Base-by-base conservation (phyloP, 1,284 basidiomycete genomes). In the Butyriboletus appendiculatus region DNA sequence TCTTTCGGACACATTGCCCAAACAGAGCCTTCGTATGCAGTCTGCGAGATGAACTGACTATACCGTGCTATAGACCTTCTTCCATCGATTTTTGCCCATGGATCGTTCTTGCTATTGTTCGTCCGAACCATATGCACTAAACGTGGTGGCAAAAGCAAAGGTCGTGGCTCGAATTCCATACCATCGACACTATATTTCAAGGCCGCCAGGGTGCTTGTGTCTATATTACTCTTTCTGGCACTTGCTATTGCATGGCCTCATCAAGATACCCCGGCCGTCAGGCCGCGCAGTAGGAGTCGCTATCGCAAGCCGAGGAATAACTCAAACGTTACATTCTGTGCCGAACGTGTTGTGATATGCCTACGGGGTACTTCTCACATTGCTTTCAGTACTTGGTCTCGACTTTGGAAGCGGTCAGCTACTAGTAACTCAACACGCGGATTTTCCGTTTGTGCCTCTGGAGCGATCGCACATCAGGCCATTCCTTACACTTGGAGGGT, bases 401-500 rank as follows among this genome's bases (percentile, higher is more conserved):
- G 26, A 28, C 26, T 28, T 28, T 1, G 26, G 26, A 28, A 28
- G 26, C 26, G 10, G 28, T 30, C 28, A 11, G 10, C 28, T 30
- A 11, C 3, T 11, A 30, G 28, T 30, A 10, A 10, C 28, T 28
- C 28, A 5, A 30, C 11, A 12, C 11, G 30, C 30, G 30, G 30
- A 30, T 11, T 30, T 4, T 9, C 26, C 14, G n/a, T 48, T 40
- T 40, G 20, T 43, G 44, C 12, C 14, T 58, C 51, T 45, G 48
- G 45, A 26, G 26, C 30, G 16, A 24, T 50, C 24, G 38, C 48
- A 32, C 58, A 12, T 59, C 59, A 28, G 28, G 59, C 55, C 58
- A 20, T 54, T 54, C 26, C 58, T 60, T 38, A 54, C 43, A 18
- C 48, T 58, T 20, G 32, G 18, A 15, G 41, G 47, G 6, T 22